Evolutionary conservation across 345 rosid genomes (phyloP).

Genomic region (Salix koriyanagi): DNA sequence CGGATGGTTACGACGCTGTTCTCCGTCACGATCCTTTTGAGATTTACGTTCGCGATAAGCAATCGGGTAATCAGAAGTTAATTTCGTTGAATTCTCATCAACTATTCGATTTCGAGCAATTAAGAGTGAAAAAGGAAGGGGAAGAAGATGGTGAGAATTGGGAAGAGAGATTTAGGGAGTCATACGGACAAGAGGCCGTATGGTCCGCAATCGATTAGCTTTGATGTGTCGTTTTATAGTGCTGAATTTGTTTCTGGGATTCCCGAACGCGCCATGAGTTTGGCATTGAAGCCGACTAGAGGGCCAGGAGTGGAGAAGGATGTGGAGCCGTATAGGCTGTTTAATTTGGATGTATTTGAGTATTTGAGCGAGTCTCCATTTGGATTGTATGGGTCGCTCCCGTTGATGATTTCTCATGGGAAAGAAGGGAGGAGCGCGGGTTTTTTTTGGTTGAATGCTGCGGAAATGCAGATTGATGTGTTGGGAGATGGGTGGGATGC

Average conservation of each 20-base stretch:
- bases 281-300: conserved; percentile 79
- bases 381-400: conserved; percentile 91
- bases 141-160: conserved; percentile 40
- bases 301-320: conserved; percentile 74
- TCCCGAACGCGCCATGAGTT: conserved; percentile 85
- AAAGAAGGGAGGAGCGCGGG: conserved; percentile 67
- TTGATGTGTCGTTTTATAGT: conserved; percentile 84
- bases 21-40: conserved; percentile 84
- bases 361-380: conserved; percentile 85
- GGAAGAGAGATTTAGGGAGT: conserved; percentile 78
- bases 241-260: conserved; percentile 85
- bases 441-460: conserved; percentile 96
- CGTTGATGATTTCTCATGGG: conserved; percentile 88
- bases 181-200: conserved; percentile 80
- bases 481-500: conserved; percentile 87
- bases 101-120: conserved; percentile 84
- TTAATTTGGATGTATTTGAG: conserved; percentile 93
- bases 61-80: conserved; percentile 40
- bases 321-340: conserved; percentile 87
- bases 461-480: conserved; percentile 99
- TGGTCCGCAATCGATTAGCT: conserved; percentile 93
- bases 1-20: conserved; percentile 70
- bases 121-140: conserved; percentile 59
- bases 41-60: conserved; percentile 63
- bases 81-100: conserved; percentile 77